Percentiles rank a stretch among this genome's conserved stretches.
These are phyloP conservation scores for Eragrostis nindensis DNA, from an alignment of 176 grass and related monocot genomes.

Conservation along the genomic window DNA sequence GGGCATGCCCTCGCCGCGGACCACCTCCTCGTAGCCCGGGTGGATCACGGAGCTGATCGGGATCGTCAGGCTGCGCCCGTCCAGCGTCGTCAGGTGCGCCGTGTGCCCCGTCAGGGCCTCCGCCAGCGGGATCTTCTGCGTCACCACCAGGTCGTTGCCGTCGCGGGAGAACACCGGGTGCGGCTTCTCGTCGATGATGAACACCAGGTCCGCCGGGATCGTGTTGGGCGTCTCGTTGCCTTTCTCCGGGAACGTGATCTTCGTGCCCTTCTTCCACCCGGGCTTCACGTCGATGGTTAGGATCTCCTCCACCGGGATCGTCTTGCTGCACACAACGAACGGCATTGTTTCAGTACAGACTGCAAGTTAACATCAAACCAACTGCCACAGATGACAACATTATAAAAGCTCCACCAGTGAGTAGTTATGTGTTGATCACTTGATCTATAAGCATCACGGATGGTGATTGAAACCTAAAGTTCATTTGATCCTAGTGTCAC, in stretches of 20 bases:
- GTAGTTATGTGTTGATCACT: background rate
- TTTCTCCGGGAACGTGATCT: conserved; percentile 96
- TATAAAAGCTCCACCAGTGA: background rate
- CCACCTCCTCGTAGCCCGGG: conserved; percentile 83
- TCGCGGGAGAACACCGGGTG: conserved; percentile 89
- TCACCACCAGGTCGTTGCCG: conserved; percentile 81
- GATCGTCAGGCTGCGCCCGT: conserved; percentile 71
- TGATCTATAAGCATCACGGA: background rate
- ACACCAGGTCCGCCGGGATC: conserved; percentile 69
- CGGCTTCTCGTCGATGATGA: conserved; percentile 96
- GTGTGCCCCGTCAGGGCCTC: conserved; percentile 81
- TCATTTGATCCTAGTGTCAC: too few relatives aligned
- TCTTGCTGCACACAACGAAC: conserved; percentile 48
- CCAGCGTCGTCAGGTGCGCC: conserved; percentile 62
- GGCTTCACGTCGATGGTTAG: conserved; percentile 92
- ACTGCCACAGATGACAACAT: background rate
- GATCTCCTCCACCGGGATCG: conserved; percentile 80
- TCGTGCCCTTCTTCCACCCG: conserved; percentile 97
- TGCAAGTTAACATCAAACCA: background rate
- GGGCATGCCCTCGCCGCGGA: conserved; percentile 83
- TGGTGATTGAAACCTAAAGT: background rate
- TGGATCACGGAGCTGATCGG: conserved; percentile 64
- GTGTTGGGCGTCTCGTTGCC: conserved; percentile 79
- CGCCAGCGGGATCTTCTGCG: conserved; percentile 64
- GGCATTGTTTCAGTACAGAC: background rate